Base-by-base conservation (phyloP, 768 basidiomycete species). In the Omphalotus guepiniiformis region DNA sequence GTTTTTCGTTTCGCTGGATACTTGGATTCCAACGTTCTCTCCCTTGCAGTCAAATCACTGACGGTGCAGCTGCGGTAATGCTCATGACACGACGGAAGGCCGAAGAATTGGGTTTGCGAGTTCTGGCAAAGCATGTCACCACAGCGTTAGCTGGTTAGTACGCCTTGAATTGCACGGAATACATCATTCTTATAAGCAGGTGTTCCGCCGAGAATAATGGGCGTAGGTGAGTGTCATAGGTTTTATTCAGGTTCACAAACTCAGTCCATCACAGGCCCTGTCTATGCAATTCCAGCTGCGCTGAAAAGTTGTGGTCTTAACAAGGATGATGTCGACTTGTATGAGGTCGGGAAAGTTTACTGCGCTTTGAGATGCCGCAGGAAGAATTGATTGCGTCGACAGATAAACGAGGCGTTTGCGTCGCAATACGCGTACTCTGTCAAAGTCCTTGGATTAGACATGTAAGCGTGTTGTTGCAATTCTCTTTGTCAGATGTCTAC, bases 381-480 rank as follows among this genome's bases (percentile, higher is more conserved):
- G 6, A 21, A 26, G 34, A 11, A 48, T 7, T 53, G 38, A 39
- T 26, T n/a, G n/a, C 18, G 18, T 1, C 48, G 32, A 21, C 41
- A 92, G 87, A 85, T 95, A 63, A 95, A 95, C 58, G 92, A 94
- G 58, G 92, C 91, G 0, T 93, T 94, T 56, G 89, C 90, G 8
- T 89, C 87, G 0, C 87, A 88, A 67, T 87, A 78, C 49, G 77
- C 86, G 0, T 90, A 94, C 60, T 79, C 77, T 41, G 65, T 89
- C 28, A 82, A 82, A 53, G 61, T 76, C 48, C 78, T 93, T 15
- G 74, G 72, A 11, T 69, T 94, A 21, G 63, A 72, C n/a, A 63
- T 53, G 75, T 74, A 54, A 48, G 51, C 50, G 11, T 32, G 4
- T 29, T 26, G 39, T 27, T 37, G 19, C 16, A 6, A 28, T 16